These are phyloP conservation scores for Chlorella vulgaris DNA, from an alignment of 139 green algal species.

Conservation along the genomic window DNA sequence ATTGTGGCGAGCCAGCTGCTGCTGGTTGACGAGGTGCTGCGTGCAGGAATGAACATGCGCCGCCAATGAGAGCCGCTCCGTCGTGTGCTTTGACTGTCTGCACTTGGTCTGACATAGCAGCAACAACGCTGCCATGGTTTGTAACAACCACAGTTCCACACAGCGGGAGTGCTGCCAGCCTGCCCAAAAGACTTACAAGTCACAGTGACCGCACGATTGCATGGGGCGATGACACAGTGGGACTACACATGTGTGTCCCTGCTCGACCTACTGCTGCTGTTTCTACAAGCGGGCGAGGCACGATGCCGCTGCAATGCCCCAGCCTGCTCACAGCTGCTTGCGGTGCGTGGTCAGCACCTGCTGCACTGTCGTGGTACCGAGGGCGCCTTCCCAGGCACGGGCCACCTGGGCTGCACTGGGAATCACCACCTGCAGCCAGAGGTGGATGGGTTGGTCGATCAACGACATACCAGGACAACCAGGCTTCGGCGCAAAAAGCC, in stretches of 20 bases:
- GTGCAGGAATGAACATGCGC: constrained; percentile 96
- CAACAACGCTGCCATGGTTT: no score
- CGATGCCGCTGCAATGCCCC: background rate
- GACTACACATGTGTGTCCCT: no score
- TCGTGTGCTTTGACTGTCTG: no score
- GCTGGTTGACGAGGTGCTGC: constrained; percentile 97
- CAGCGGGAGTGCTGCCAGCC: no score
- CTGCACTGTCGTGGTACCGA: background rate
- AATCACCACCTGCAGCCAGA: constrained; percentile 12
- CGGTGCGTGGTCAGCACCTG: constrained; percentile 8
- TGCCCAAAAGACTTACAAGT: no score
- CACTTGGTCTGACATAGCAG: no score
- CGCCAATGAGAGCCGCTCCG: background rate
- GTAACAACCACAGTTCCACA: no score
- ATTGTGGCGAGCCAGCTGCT: constrained; percentile 94
- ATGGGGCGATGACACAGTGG: background rate
- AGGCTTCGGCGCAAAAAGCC: no score
- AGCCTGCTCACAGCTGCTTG: background rate
- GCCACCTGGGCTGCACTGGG: background rate
- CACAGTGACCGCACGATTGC: no score
- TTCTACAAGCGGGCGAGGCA: background rate
- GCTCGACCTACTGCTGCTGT: no score
- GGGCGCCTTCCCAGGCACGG: background rate
- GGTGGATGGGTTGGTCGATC: no score
- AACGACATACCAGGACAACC: no score